Evolutionary conservation across 768 basidiomycete genomes (phyloP).

Genomic region (Tulasnella sp.): DNA sequence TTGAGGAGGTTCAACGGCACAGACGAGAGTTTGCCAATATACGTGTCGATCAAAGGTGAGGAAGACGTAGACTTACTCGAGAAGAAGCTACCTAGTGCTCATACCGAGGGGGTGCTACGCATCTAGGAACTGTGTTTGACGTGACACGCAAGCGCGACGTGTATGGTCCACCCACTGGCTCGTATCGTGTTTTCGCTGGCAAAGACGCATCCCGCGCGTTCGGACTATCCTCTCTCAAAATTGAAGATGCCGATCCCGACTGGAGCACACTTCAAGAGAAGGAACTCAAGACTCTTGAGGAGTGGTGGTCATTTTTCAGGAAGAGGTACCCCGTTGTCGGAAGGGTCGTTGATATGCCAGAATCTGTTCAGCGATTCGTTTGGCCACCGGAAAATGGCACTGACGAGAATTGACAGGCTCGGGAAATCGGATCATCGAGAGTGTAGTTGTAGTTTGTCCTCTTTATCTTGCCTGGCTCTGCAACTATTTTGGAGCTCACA

Average conservation of each 20-base stretch:
- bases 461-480: background rate
- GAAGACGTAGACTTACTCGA: background rate
- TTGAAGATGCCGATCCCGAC: conserved; percentile 82
- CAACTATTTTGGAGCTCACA: background rate
- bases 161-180: conserved; percentile 70
- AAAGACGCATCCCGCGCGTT: conserved; percentile 89
- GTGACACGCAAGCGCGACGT: conserved; percentile 81
- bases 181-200: conserved; percentile 85
- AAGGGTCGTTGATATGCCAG: conserved; percentile 57
- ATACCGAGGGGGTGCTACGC: background rate
- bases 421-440: background rate
- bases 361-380: conserved; percentile 35
- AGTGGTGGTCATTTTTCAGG: conserved; percentile 88
- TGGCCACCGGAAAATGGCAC: background rate
- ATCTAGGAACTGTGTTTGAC: conserved; percentile 80
- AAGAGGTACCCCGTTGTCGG: conserved; percentile 90
- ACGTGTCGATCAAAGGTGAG: conserved; percentile 87
- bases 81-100: background rate
- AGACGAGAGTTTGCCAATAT: conserved; percentile 65
- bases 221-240: conserved; percentile 82
- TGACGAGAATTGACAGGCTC: background rate
- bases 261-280: conserved; percentile 69
- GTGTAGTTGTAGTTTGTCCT: background rate
- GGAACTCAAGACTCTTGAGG: conserved; percentile 75
- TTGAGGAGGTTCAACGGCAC: conserved; percentile 71